phyloP scores from a whole-genome alignment of 2,329 filamentous ascomycete genomes.

The Diplodia intermedia region DNA sequence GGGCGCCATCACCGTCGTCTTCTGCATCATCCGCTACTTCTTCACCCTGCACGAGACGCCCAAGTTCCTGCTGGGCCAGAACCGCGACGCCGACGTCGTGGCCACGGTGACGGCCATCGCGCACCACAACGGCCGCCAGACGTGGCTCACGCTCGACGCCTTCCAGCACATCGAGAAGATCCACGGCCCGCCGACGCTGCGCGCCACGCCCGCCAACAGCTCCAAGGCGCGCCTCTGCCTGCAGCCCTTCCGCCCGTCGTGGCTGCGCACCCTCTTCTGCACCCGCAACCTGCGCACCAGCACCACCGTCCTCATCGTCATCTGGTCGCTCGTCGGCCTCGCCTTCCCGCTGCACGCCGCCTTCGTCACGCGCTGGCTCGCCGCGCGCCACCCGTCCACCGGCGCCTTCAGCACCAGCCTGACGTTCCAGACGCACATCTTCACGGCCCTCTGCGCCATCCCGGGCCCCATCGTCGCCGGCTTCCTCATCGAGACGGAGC shows the following conservation, averaged over 20 bases:
- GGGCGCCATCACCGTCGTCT: slow-evolving; percentile 48
- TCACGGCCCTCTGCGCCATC: slow-evolving; percentile 60
- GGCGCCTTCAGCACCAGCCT: slow-evolving; percentile 51
- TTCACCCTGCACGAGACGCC: slow-evolving; percentile 66
- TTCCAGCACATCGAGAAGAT: slow-evolving; percentile 47
- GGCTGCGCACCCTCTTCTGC: slow-evolving; percentile 49
- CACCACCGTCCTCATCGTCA: slow-evolving; percentile 54
- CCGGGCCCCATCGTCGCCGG: slow-evolving; percentile 57
- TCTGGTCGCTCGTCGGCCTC: slow-evolving; percentile 51
- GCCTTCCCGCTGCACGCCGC: slow-evolving; percentile 59
- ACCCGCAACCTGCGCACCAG: slow-evolving; percentile 45
- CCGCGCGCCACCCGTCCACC: slow-evolving; percentile 59
- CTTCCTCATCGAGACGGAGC: slow-evolving; percentile 43
- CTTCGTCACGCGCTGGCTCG: slow-evolving; percentile 60
- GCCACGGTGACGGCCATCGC: slow-evolving; percentile 53
- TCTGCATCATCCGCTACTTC: slow-evolving; percentile 61
- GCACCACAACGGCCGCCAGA: slow-evolving; percentile 49
- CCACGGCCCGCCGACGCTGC: slow-evolving; percentile 34
- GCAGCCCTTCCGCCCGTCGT: slow-evolving; percentile 36
- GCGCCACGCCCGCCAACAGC: slow-evolving; percentile 35
- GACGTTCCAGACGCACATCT: slow-evolving; percentile 63
- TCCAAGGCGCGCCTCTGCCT: slow-evolving; percentile 41
- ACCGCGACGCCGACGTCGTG: slow-evolving; percentile 61
- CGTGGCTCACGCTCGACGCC: slow-evolving; percentile 45
- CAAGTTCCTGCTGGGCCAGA: slow-evolving; percentile 64